Evolutionary conservation across 345 rosid species (phyloP).

Genomic region (Eucalyptus paniculata): DNA sequence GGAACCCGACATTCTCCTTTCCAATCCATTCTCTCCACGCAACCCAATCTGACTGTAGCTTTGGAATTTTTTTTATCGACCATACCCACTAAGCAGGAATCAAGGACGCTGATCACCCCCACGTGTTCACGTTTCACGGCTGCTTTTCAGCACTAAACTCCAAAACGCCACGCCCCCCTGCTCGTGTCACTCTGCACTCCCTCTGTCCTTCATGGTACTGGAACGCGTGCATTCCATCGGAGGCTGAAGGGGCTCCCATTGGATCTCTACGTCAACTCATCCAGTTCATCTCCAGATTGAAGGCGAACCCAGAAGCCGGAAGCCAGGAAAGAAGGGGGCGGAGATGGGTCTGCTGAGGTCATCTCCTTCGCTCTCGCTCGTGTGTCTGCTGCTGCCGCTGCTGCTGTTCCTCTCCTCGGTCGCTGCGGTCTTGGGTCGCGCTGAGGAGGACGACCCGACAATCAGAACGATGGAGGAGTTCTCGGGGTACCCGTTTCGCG

Average conservation of each 20-base stretch:
- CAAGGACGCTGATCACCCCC: not conserved
- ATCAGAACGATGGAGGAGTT: conserved; percentile 69
- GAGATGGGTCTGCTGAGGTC: conserved; percentile 5
- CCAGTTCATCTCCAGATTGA: not conserved
- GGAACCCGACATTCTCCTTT: not conserved
- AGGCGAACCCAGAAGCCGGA: not conserved
- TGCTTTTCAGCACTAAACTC: not conserved
- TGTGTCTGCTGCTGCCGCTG: not conserved
- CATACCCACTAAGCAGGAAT: not conserved
- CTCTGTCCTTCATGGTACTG: not conserved
- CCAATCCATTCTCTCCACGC: not conserved
- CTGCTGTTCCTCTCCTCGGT: conserved; percentile 1
- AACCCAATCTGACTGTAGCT: not conserved
- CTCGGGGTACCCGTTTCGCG: conserved; percentile 75
- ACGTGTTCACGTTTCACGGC: not conserved
- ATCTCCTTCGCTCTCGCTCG: not conserved
- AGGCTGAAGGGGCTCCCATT: not conserved
- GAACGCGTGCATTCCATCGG: not conserved
- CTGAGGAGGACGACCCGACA: conserved; percentile 35
- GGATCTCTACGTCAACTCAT: not conserved
- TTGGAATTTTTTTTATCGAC: not conserved
- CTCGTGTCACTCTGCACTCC: not conserved
- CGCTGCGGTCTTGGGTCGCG: conserved; percentile 19
- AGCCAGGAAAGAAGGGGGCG: not conserved
- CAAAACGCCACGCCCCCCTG: not conserved